A percentile compares a stretch with the other conserved stretches of the same genome.
These are phyloP conservation scores for Alternaria novae-zelandiae DNA, from an alignment of 2,329 filamentous ascomycete genomes.

Conservation along the genomic window DNA sequence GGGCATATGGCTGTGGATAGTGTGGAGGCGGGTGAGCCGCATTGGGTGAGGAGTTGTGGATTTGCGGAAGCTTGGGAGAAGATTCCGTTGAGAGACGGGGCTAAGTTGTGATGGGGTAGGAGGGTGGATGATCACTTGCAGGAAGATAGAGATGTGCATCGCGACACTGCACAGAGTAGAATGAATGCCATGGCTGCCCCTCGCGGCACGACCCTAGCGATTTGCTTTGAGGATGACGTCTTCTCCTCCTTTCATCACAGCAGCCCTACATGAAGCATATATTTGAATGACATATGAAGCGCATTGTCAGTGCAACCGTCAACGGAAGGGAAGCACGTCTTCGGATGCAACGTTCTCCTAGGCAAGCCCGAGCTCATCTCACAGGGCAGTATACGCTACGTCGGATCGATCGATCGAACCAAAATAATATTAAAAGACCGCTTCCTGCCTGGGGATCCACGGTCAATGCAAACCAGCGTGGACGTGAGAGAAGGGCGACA, in stretches of 20 bases:
- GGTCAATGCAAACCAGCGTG: background rate
- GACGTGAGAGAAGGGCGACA: background rate
- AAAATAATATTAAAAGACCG: background rate
- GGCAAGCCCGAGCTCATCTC: background rate
- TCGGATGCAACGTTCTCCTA: background rate
- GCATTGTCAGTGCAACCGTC: background rate
- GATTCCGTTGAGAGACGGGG: slow-evolving; percentile 38
- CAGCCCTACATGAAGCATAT: background rate
- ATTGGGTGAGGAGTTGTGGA: slow-evolving; percentile 69
- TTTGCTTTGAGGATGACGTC: background rate
- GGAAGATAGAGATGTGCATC: background rate
- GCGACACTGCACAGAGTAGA: background rate
- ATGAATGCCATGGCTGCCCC: background rate
- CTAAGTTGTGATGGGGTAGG: slow-evolving; percentile 26
- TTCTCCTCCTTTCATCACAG: background rate
- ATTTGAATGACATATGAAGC: background rate
- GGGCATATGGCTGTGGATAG: slow-evolving; percentile 68
- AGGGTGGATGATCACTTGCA: background rate
- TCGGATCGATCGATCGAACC: background rate
- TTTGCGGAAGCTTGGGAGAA: slow-evolving; percentile 70
- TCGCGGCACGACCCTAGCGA: background rate
- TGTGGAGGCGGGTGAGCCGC: slow-evolving; percentile 59
- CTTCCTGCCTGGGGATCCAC: background rate
- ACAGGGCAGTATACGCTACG: background rate
- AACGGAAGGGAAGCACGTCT: background rate